A percentile compares a stretch with the other conserved stretches of the same genome.
phyloP scores from a whole-genome alignment of 1,139 yeast genomes.

The Zygosaccharomyces sapae region DNA sequence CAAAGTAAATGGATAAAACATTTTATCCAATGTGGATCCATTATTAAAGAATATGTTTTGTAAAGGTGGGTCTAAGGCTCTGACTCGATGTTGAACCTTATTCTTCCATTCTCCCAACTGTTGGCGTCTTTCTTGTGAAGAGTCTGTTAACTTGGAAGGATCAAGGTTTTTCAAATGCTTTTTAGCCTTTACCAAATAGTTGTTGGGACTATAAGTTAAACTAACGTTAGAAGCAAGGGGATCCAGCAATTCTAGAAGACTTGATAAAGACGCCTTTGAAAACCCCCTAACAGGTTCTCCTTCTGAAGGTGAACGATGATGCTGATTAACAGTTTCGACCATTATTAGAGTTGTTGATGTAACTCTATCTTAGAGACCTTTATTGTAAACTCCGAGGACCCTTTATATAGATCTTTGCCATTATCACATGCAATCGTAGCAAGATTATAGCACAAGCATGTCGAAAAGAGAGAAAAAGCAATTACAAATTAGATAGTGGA shows the following conservation, averaged over 20 bases:
- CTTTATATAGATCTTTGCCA: slow-evolving; percentile 1
- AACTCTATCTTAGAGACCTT: neutral
- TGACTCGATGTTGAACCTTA: slow-evolving; percentile 19
- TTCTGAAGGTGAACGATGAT: slow-evolving; percentile 3
- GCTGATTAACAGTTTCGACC: neutral
- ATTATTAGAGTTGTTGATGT: neutral
- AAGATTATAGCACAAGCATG: neutral
- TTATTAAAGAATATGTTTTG: slow-evolving; percentile 33
- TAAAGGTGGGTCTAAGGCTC: slow-evolving; percentile 24
- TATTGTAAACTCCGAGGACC: neutral
- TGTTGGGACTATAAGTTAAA: slow-evolving; percentile 17
- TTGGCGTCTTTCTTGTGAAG: slow-evolving; percentile 17
- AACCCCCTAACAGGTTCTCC: slow-evolving; percentile 4
- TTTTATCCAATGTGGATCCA: slow-evolving; percentile 70
- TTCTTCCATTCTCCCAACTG: slow-evolving; percentile 23
- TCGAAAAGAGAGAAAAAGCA: neutral
- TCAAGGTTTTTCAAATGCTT: slow-evolving; percentile 16
- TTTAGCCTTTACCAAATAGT: slow-evolving; percentile 19
- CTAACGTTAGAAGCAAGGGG: slow-evolving; percentile 30
- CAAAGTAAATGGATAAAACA: slow-evolving; percentile 73
- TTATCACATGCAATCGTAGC: neutral
- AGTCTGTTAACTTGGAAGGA: slow-evolving; percentile 9
- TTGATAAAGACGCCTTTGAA: slow-evolving; percentile 17
- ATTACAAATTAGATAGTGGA: neutral
- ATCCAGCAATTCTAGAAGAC: slow-evolving; percentile 28